phyloP scores from a whole-genome alignment of 176 grass and related monocot species.

The Ananas comosus region DNA sequence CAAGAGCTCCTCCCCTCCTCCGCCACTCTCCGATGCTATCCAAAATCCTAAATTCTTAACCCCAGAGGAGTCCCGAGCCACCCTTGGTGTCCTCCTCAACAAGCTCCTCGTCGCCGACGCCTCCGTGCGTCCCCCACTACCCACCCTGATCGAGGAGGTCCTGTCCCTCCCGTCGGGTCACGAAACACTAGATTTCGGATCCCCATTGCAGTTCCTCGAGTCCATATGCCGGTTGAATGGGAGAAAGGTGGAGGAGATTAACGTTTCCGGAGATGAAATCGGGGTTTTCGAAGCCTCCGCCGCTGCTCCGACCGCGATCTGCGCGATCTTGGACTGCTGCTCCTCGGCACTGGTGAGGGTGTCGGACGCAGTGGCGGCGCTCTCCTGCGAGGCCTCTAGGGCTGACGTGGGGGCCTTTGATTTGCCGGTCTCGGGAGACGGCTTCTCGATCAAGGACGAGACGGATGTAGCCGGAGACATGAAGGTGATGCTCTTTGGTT shows the following conservation, averaged over 20 bases:
- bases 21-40: not conserved
- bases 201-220: constrained; percentile 23
- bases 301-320: constrained; percentile 34
- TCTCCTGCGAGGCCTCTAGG: constrained; percentile 69
- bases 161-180: constrained; percentile 33
- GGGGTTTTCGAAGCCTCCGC: constrained; percentile 44
- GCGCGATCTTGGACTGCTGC: constrained; percentile 73
- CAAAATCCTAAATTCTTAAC: constrained; percentile 22
- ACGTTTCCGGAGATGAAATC: constrained; percentile 43
- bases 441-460: constrained; percentile 76
- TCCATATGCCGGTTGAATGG: constrained; percentile 24
- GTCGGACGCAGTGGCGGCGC: constrained; percentile 68
- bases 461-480: constrained; percentile 70
- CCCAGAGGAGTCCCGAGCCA: constrained; percentile 36
- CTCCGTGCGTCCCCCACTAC: constrained; percentile 28
- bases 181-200: constrained; percentile 32
- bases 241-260: constrained; percentile 13
- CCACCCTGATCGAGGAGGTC: constrained; percentile 29
- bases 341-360: constrained; percentile 48
- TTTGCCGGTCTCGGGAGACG: constrained; percentile 59
- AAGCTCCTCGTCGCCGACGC: constrained; percentile 59
- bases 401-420: constrained; percentile 58
- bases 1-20: constrained; percentile 24
- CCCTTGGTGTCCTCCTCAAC: constrained; percentile 66
- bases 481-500: constrained; percentile 65